Evolutionary conservation across 2,329 filamentous ascomycete species (phyloP).

Genomic region (Calonectria naviculata): DNA sequence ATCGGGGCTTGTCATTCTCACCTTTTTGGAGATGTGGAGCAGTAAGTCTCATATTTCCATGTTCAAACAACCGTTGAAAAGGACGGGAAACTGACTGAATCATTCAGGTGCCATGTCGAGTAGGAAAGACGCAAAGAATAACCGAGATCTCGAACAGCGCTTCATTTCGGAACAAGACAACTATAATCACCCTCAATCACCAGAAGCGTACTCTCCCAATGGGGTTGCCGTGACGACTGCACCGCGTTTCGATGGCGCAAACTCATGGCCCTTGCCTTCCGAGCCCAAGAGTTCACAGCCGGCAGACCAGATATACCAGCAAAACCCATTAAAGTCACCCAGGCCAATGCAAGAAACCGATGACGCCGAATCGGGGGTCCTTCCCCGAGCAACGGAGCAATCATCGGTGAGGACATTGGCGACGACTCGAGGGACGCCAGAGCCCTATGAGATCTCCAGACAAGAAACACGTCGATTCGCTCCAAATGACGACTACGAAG

Average conservation of each 20-base stretch:
- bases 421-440: background rate
- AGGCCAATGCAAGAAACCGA: background rate
- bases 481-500: background rate
- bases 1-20: conserved; percentile 14
- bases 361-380: background rate
- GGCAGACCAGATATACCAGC: background rate
- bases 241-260: background rate
- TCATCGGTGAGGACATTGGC: background rate
- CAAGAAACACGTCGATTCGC: background rate
- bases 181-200: background rate
- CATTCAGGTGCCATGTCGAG: background rate
- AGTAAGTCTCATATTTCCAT: background rate
- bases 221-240: background rate
- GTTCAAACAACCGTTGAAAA: background rate
- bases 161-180: background rate
- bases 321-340: background rate
- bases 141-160: background rate
- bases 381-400: background rate
- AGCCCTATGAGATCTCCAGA: background rate
- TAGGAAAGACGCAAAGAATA: background rate
- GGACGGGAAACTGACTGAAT: background rate
- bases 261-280: background rate
- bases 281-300: background rate
- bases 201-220: background rate
- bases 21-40: conserved; percentile 22